Conservation (phyloP, 2,329 filamentous ascomycete species). For the Colletotrichum navitas region DNA sequence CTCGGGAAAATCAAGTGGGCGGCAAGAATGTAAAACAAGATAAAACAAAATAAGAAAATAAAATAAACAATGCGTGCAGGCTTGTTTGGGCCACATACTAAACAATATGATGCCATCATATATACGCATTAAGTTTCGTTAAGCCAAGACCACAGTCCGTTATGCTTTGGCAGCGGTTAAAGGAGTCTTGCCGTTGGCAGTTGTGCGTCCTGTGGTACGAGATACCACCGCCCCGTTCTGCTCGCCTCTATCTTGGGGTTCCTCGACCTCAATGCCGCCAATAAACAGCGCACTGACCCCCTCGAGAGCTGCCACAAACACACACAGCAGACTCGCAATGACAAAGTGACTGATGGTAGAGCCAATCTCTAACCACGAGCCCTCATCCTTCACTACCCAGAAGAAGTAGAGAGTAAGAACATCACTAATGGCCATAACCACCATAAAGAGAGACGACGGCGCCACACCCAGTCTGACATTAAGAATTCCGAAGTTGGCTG, state of each 20-base stretch:
- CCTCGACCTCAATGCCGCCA: slow-evolving; percentile 78
- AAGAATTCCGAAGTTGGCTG: slow-evolving; percentile 92
- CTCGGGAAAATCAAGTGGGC: no score
- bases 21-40: background rate
- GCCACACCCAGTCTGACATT: slow-evolving; percentile 87
- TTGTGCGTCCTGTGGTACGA: background rate
- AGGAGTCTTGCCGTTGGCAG: slow-evolving; percentile 8
- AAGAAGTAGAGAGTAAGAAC: slow-evolving; percentile 96
- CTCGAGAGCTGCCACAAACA: slow-evolving; percentile 92
- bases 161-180: background rate
- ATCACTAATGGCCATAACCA: slow-evolving; percentile 92
- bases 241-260: background rate
- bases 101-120: background rate
- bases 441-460: slow-evolving; percentile 91
- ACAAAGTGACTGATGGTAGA: slow-evolving; percentile 96
- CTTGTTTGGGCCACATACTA: background rate
- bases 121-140: background rate
- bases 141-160: background rate
- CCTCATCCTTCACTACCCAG: slow-evolving; percentile 96
- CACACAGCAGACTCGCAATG: slow-evolving; percentile 89
- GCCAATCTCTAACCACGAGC: slow-evolving; percentile 97
- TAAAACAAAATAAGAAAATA: no score
- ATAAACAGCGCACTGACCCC: slow-evolving; percentile 87
- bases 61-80: background rate
- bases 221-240: slow-evolving; percentile 18